phyloP scores from a whole-genome alignment of 1,139 yeast genomes.

The Blastobotrys persicus region DNA sequence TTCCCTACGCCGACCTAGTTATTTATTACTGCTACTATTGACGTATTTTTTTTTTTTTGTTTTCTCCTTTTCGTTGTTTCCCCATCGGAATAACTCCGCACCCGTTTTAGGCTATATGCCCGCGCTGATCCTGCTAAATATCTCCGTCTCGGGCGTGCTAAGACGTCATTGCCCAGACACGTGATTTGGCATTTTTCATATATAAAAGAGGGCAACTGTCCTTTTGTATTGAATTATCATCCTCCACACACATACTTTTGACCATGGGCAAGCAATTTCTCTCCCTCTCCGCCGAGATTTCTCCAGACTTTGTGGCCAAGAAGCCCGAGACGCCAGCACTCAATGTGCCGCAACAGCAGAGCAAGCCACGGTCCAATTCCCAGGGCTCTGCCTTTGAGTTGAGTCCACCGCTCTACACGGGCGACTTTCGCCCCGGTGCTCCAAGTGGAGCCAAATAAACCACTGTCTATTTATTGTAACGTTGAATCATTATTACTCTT shows the following conservation, averaged over 20 bases:
- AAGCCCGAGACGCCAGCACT: slow-evolving; percentile 2
- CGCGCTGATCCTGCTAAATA: too few relatives aligned
- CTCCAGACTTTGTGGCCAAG: slow-evolving; percentile 22
- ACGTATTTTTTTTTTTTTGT: slow-evolving; percentile 5
- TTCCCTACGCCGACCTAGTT: slow-evolving; percentile 49
- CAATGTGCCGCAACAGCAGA: background rate
- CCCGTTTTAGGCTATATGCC: too few relatives aligned
- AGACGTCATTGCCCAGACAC: slow-evolving; percentile 1
- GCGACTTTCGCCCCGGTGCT: slow-evolving; percentile 26
- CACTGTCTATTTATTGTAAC: background rate
- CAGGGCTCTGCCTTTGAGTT: slow-evolving; percentile 22
- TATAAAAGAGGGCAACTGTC: background rate
- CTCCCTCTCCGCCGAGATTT: slow-evolving; percentile 24
- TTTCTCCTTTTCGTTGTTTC: slow-evolving; percentile 2
- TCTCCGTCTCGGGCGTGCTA: background rate
- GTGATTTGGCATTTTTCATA: background rate
- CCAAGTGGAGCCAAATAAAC: background rate
- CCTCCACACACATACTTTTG: slow-evolving; percentile 2
- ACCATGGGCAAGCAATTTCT: slow-evolving; percentile 19
- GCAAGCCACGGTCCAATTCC: slow-evolving; percentile 22
- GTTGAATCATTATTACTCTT: too few relatives aligned
- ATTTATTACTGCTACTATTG: background rate
- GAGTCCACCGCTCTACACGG: slow-evolving; percentile 26
- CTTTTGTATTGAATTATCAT: background rate
- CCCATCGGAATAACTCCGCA: too few relatives aligned